Evolutionary conservation across 2,329 filamentous ascomycete genomes (phyloP), one percentile per base, ranked within the genome.

Genomic region (Seiridium cupressi): DNA sequence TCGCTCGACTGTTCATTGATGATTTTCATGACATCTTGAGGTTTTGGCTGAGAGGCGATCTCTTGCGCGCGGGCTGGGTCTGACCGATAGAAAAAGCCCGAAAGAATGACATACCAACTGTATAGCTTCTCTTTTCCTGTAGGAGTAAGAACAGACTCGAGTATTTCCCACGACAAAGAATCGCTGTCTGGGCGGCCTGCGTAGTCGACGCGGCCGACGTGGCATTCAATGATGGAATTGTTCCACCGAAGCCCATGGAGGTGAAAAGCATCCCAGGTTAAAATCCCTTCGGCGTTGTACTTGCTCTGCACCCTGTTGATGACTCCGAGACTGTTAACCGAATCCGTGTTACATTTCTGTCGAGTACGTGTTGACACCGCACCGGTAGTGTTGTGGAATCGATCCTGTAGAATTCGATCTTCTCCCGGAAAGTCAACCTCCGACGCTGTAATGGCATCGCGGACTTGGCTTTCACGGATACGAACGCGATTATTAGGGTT

Each of bases 401-500:
- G 40, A 18, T 58, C 36, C 36, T 51, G 55, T n/a, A 11, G 9
- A 9, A 51, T 32, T 4, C 55, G 55, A 49, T 49, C 44, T 26
- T 58, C 55, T 11, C 55, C 55, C 4, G 55, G 55, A 31, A 58
- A 58, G 11, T 58, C 44, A 18, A 58, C 7, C 9, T 10, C 4
- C 7, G 44, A 9, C 32, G 8, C n/a, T n/a, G 13, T 6, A 32
- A 40, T 36, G 9, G 55, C 55, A 9, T 40, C 46, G 7, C 13
- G 34, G 3, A 58, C 13, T 34, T 51, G 55, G 6, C 18, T 2
- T 18, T 49, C 13, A n/a, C 44, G 32, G 35, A 40, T 6, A 3
- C 38, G 3, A 7, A n/a, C 32, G 32, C 32, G 5, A 4, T 53
- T 38, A 10, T 53, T 6, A 4, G 10, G 11, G n/a, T n/a, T 36